Percentiles rank a stretch among this genome's conserved stretches.
These are phyloP conservation scores for Fusarium globosum DNA, from an alignment of 2,329 filamentous ascomycete species.

Conservation along the genomic window DNA sequence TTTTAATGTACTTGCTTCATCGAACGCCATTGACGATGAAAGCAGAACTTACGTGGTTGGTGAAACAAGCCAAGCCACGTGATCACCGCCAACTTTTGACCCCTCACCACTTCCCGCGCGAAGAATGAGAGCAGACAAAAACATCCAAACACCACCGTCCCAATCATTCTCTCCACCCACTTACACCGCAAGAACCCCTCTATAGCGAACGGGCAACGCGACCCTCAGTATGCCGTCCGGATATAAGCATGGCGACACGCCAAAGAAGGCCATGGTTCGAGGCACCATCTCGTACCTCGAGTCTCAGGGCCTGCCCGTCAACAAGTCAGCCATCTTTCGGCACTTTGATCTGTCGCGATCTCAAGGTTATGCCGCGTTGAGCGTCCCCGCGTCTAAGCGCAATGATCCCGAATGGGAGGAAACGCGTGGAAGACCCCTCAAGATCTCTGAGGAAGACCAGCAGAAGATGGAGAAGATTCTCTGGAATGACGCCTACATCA, in stretches of 20 bases:
- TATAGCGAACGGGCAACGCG: slow-evolving; percentile 9
- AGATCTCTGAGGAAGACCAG: slow-evolving; percentile 50
- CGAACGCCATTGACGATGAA: not conserved
- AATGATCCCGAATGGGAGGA: slow-evolving; percentile 55
- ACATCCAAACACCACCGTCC: slow-evolving; percentile 47
- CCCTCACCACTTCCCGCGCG: slow-evolving; percentile 25
- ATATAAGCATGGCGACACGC: slow-evolving; percentile 53
- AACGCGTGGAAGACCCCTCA: slow-evolving; percentile 51
- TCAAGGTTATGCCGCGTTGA: slow-evolving; percentile 53
- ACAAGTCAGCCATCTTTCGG: slow-evolving; percentile 54
- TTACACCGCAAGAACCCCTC: slow-evolving; percentile 25
- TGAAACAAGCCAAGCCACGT: slow-evolving; percentile 33
- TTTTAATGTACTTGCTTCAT: not conserved
- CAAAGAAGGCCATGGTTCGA: slow-evolving; percentile 54
- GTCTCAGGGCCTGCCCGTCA: slow-evolving; percentile 52
- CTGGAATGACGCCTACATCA: slow-evolving; percentile 51
- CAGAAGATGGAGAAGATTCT: slow-evolving; percentile 52
- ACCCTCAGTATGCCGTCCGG: slow-evolving; percentile 45
- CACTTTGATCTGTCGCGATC: slow-evolving; percentile 54
- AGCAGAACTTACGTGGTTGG: not conserved
- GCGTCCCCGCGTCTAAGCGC: slow-evolving; percentile 47
- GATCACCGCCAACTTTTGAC: slow-evolving; percentile 37
- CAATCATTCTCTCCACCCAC: slow-evolving; percentile 43
- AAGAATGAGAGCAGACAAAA: slow-evolving; percentile 47
- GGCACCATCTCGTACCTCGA: slow-evolving; percentile 55